Base-by-base conservation (phyloP, 164 flowering plant species). In the Brasenia schreberi region DNA sequence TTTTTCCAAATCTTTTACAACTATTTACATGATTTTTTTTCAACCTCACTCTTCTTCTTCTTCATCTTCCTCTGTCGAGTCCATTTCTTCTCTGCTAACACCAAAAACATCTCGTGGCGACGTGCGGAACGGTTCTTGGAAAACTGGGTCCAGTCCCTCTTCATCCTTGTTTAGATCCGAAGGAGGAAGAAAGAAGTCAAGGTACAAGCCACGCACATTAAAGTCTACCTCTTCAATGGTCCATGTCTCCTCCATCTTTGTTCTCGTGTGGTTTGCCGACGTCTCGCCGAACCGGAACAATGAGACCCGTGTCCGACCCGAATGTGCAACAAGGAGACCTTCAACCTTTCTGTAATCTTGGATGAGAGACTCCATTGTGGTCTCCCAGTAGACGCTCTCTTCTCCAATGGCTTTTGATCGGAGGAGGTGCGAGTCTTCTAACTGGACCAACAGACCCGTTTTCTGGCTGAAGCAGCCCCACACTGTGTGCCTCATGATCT, bases 401-500 rank as follows among this genome's bases (percentile, higher is more conserved):
- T 85, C 82, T 0, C 82, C 49, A 66, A 83, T 89, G 86, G 87
- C 84, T 27, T 81, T 69, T 23, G 89, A 76, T 61, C 63, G 19
- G 9, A 61, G 63, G 12, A 92, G 62, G 70, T 89, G 91, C 0
- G 87, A 78, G 81, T 92, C 98, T 75, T 86, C 96, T 49, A 92
- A 84, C 59, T 89, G 78, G 43, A 85, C 74, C 5, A 92, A 72
- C 0, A 89, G 83, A 0, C 98, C 98, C 0, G 96, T 83, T 52
- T 96, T 61, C 39, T 89, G 96, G 89, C 96, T 92, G 82, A 92
- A 92, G 81, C 84, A 85, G 1, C 98, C 96, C 92, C 90, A 87
- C 5, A 89, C 68, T 0, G 81, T 84, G 74, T 92, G 98, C 75
- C 81, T 85, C 39, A 85, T 69, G 62, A 85, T 78, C 63, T 92